These are phyloP conservation scores for Meyerozyma smithsonii DNA, from an alignment of 1,139 yeast genomes.

Conservation along the genomic window DNA sequence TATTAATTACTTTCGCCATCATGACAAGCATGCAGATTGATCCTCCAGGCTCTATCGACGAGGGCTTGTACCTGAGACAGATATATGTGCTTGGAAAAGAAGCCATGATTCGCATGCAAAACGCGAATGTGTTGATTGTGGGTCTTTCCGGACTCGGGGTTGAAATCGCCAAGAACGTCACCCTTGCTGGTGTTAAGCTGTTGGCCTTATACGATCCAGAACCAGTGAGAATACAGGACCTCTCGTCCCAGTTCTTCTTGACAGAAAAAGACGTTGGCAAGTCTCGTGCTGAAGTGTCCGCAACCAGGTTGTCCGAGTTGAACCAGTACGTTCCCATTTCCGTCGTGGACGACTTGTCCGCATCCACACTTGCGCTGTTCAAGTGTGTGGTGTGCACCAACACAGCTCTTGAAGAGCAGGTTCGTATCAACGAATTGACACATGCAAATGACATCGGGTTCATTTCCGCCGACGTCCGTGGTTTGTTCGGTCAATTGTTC, in stretches of 20 bases:
- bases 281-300: conserved; percentile 70
- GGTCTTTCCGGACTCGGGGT: conserved; percentile 91
- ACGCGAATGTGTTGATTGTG: conserved; percentile 79
- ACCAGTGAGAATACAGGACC: conserved; percentile 61
- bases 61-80: conserved; percentile 92
- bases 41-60: conserved; percentile 53
- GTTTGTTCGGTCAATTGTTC: conserved; percentile 83
- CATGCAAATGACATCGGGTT: conserved; percentile 72
- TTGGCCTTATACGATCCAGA: conserved; percentile 83
- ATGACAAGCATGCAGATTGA: conserved; percentile 1
- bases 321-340: conserved; percentile 86
- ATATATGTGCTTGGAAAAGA: conserved; percentile 91
- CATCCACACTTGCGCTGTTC: conserved; percentile 47
- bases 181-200: conserved; percentile 95
- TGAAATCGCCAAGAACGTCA: conserved; percentile 94
- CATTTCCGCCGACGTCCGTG: conserved; percentile 77
- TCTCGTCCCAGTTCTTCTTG: conserved; percentile 87
- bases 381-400: conserved; percentile 85
- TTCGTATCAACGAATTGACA: conserved; percentile 69
- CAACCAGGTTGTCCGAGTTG: conserved; percentile 67
- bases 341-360: conserved; percentile 51
- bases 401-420: conserved; percentile 67
- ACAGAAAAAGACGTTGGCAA: conserved; percentile 65
- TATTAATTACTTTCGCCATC: not conserved
- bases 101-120: conserved; percentile 96